A percentile compares a stretch with the other conserved stretches of the same genome.
These are phyloP conservation scores for Ceratocystis papillata DNA, from an alignment of 2,329 filamentous ascomycete species.

Conservation along the genomic window DNA sequence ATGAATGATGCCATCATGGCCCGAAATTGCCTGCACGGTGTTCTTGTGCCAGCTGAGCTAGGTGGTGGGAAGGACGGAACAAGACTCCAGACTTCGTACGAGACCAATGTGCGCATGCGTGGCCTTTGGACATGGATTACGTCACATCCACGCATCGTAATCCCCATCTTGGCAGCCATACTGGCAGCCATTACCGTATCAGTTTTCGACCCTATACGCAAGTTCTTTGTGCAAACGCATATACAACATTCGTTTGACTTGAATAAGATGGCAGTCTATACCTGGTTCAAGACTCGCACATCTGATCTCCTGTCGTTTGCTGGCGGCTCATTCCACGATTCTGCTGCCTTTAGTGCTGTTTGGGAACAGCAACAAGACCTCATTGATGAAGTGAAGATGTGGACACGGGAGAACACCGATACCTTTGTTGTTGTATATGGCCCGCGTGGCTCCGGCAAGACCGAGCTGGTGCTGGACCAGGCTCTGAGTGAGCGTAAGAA, in stretches of 20 bases:
- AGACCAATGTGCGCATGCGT: conserved; percentile 63
- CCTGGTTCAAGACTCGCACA: conserved; percentile 69
- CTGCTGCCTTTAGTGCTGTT: conserved; percentile 63
- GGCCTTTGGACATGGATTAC: conserved; percentile 81
- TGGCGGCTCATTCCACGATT: conserved; percentile 45
- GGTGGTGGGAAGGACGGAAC: conserved; percentile 70
- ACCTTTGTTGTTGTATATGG: conserved; percentile 93
- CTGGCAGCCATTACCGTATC: conserved; percentile 74
- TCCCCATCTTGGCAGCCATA: conserved; percentile 71
- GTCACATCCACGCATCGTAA: conserved; percentile 75
- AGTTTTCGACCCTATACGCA: conserved; percentile 87
- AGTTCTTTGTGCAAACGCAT: conserved; percentile 82
- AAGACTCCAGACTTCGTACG: conserved; percentile 69
- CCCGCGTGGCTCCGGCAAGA: conserved; percentile 81
- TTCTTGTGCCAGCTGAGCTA: conserved; percentile 54
- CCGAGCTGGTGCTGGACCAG: conserved; percentile 75
- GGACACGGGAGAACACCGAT: conserved; percentile 77
- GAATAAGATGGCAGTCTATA: conserved; percentile 60
- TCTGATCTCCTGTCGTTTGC: conserved; percentile 52
- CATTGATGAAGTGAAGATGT: conserved; percentile 71
- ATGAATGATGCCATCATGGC: conserved; percentile 74
- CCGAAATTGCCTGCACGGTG: conserved; percentile 84
- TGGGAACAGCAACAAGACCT: conserved; percentile 78
- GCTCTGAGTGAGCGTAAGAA: conserved; percentile 65
- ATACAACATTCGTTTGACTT: conserved; percentile 68